Base-by-base conservation (phyloP, 176 grass and related monocot species). In the Oryza officinalis region DNA sequence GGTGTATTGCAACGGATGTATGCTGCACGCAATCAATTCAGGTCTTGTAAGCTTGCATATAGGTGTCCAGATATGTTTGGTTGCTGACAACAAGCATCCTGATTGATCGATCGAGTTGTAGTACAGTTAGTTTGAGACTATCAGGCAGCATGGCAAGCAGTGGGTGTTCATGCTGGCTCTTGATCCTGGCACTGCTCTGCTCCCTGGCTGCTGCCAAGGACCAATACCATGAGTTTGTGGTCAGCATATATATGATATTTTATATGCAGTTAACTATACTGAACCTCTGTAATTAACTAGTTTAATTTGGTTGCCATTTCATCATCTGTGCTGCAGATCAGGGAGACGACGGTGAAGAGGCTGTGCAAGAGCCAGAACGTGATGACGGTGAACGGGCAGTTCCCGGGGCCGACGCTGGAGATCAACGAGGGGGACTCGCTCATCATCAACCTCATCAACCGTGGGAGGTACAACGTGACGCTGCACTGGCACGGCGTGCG, bases 331-430 rank as follows among this genome's bases (percentile, higher is more conserved):
- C 5, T 6, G 33, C 33, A 97, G 91, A 76, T 98, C 73, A 74
- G 86, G 83, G 93, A 91, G 81, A 66, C 91, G 72, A 14, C 89
- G 33, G 91, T 95, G 96, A 95, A 69, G 89, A 84, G 96, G 91
- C 93, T 95, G 47, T 98, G 96, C 96, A 67, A 15, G 13, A 8
- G 46, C 0, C 93, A 77, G 9, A 83, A 45, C 73, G 83, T 92
- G 50, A 80, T 93, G 66, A 91, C 91, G 60, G 93, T 86, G 84
- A 98, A 98, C 81, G 96, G 93, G 41, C 85, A 92, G 76, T 95
- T 92, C 68, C 96, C 96, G 3, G 96, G 96, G 22, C 91, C 96
- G n/a, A 30, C 93, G 41, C 23, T 98, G 57, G 93, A 95, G 82
- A 50, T 93, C 1, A 61, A 7, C 46, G 89, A 98, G 79, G 96